A percentile compares a stretch with the other conserved stretches of the same genome.
phyloP scores from a whole-genome alignment of 208 protist genomes.

The Acanthamoeba castellanii region DNA sequence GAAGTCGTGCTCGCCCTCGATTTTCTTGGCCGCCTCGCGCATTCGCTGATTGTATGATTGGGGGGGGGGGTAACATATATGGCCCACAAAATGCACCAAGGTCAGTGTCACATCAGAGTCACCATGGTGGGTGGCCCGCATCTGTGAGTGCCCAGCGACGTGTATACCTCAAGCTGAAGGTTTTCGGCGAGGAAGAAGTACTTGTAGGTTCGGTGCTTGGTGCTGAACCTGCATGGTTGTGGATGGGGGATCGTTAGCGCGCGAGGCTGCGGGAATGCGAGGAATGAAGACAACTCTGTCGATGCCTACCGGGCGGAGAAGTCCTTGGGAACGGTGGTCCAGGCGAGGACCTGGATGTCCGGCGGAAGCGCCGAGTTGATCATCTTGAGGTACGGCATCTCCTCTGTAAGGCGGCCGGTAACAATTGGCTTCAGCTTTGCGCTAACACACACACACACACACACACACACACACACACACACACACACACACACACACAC shows the following conservation, averaged over 20 bases:
- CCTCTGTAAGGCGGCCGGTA: conserved; percentile 36
- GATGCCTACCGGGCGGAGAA: conserved; percentile 91
- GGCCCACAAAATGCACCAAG: conserved; percentile 89
- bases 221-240: conserved; percentile 76
- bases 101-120: background rate
- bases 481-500: background rate
- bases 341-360: conserved; percentile 96
- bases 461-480: too few species aligned
- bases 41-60: conserved; percentile 90
- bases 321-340: conserved; percentile 91
- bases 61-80: background rate
- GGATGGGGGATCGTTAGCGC: too few species aligned
- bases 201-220: conserved; percentile 92
- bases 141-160: too few species aligned
- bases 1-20: conserved; percentile 97
- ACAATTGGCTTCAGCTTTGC: background rate
- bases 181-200: conserved; percentile 87
- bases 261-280: too few species aligned
- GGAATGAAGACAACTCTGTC: background rate
- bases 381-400: conserved; percentile 95
- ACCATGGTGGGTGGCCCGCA: too few species aligned
- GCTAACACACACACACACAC: too few species aligned
- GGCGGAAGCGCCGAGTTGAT: conserved; percentile 95
- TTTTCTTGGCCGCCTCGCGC: conserved; percentile 90
- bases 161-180: conserved; percentile 83